phyloP scores from a whole-genome alignment of 1,284 basidiomycete genomes.

The Takashimella koratensis region DNA sequence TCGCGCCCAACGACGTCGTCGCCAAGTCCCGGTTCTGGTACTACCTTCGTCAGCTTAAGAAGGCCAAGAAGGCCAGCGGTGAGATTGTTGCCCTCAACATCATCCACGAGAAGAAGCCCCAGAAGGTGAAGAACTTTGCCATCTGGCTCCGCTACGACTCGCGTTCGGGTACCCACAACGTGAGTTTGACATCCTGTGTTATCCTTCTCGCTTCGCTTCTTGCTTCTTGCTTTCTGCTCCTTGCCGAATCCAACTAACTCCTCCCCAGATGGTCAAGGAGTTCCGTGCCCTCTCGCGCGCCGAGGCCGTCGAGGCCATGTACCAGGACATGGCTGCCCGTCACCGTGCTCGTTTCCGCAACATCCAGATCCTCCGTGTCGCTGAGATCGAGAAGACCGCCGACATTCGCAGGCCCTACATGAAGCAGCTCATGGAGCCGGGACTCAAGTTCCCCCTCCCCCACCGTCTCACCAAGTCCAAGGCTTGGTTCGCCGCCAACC shows the following conservation, averaged over 20 bases:
- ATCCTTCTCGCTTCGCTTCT: not conserved
- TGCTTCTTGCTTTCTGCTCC: not conserved
- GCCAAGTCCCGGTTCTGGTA: slow-evolving; percentile 99
- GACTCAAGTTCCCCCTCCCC: slow-evolving; percentile 96
- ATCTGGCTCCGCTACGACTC: slow-evolving; percentile 99
- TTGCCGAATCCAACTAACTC: slow-evolving; percentile 8
- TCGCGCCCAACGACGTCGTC: slow-evolving; percentile 95
- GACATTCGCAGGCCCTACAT: slow-evolving; percentile 89
- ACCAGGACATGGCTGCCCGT: slow-evolving; percentile 99
- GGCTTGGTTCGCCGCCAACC: slow-evolving; percentile 52
- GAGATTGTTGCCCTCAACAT: slow-evolving; percentile 98
- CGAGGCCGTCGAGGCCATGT: slow-evolving; percentile 93
- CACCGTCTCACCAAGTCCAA: slow-evolving; percentile 63
- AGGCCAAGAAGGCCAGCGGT: slow-evolving; percentile 99
- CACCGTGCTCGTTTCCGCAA: slow-evolving; percentile 99
- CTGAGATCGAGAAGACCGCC: slow-evolving; percentile 80
- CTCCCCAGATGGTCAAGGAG: slow-evolving; percentile 63
- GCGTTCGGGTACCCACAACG: slow-evolving; percentile 94
- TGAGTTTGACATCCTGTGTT: slow-evolving; percentile 24
- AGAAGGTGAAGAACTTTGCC: slow-evolving; percentile 99
- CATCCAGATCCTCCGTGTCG: slow-evolving; percentile 58
- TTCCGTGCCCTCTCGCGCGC: slow-evolving; percentile 94
- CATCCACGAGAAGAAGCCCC: slow-evolving; percentile 92
- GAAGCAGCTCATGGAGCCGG: slow-evolving; percentile 87
- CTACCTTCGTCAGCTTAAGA: slow-evolving; percentile 96